These are phyloP conservation scores for Gyrodon lividus DNA, from an alignment of 768 basidiomycete species.

Conservation along the genomic window DNA sequence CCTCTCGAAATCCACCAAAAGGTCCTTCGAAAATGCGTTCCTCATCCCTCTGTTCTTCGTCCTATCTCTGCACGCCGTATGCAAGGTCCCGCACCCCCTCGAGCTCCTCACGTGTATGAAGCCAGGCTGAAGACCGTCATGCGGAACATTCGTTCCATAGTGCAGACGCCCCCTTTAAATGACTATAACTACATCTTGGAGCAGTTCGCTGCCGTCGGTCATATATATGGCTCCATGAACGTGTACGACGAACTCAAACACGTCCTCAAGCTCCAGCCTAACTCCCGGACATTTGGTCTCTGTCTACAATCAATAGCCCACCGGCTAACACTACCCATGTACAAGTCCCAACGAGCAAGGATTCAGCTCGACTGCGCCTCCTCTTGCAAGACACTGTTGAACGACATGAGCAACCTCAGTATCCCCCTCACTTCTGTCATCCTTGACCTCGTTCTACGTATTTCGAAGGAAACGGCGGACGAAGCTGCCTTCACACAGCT, in stretches of 20 bases:
- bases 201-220: constrained; percentile 76
- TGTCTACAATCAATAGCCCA: constrained; percentile 70
- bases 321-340: constrained; percentile 60
- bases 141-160: constrained; percentile 59
- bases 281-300: constrained; percentile 56
- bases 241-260: constrained; percentile 60
- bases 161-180: constrained; percentile 44
- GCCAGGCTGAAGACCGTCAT: constrained; percentile 65
- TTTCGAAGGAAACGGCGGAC: constrained; percentile 64
- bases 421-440: constrained; percentile 57
- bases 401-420: constrained; percentile 51
- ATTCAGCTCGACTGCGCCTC: constrained; percentile 44
- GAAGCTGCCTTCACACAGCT: constrained; percentile 54
- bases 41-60: constrained; percentile 46
- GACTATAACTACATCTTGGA: constrained; percentile 77
- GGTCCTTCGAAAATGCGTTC: constrained; percentile 67
- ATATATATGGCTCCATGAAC: constrained; percentile 55
- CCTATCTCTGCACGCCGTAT: constrained; percentile 41
- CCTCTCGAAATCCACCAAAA: constrained; percentile 67
- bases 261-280: constrained; percentile 43
- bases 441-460: constrained; percentile 65
- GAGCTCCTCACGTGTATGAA: constrained; percentile 57
- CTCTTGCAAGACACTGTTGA: constrained; percentile 50
- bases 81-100: constrained; percentile 35
- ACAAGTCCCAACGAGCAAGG: constrained; percentile 32